Percentiles rank a stretch among this genome's conserved stretches.
These are phyloP conservation scores for Pelargonium fulgidum DNA, from an alignment of 441 rosid genomes.

Conservation along the genomic window DNA sequence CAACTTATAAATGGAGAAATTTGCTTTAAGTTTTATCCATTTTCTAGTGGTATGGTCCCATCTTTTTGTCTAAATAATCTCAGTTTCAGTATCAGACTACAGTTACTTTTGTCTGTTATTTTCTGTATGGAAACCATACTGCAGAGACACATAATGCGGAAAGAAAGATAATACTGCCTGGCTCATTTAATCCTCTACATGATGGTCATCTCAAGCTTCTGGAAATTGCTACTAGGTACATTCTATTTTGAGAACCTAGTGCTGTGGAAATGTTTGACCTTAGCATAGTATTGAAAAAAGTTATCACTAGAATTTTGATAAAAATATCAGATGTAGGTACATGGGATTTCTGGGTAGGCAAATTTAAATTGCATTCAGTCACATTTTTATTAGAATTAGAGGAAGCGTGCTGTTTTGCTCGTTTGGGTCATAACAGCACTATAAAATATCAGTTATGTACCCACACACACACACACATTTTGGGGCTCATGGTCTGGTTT, in stretches of 20 bases:
- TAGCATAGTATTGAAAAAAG: background rate
- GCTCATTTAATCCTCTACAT: conserved; percentile 89
- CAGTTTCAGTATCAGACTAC: background rate
- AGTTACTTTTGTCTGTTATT: conserved; percentile 6
- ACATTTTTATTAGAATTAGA: background rate
- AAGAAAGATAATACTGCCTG: conserved; percentile 75
- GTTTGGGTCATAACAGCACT: background rate
- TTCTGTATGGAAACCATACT: conserved; percentile 24
- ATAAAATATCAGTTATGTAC: background rate
- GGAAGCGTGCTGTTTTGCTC: background rate
- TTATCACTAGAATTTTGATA: background rate
- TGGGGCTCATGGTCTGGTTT: background rate
- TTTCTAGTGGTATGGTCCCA: conserved; percentile 52
- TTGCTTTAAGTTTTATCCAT: conserved; percentile 71
- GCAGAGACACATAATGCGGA: conserved; percentile 42
- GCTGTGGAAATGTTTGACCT: background rate
- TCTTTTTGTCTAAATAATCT: conserved; percentile 20
- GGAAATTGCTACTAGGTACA: conserved; percentile 27
- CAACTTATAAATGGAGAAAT: conserved; percentile 60
- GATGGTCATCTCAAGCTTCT: conserved; percentile 86
- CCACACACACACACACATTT: background rate
- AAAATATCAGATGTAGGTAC: background rate
- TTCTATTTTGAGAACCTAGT: background rate
- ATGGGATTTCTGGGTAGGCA: background rate
- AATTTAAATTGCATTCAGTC: background rate